Conservation (phyloP, 192 early-diverging fungal genomes). For the Linnemannia zychae region DNA sequence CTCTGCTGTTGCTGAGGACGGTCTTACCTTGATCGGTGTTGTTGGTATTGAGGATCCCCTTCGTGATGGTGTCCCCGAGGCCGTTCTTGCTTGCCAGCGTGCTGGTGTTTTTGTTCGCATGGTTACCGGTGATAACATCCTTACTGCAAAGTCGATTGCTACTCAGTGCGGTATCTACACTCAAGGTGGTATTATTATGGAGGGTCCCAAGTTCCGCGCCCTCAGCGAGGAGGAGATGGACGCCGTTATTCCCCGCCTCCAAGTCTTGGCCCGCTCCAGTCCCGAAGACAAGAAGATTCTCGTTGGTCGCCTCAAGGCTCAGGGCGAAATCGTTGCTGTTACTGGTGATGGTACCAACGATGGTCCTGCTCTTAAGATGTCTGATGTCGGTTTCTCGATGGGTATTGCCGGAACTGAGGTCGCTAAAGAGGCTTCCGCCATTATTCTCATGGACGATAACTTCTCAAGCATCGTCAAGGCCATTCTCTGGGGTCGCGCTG, state of each 20-base stretch:
- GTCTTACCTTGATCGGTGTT: conserved; percentile 84
- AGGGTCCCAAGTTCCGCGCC: conserved; percentile 93
- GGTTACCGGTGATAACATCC: conserved; percentile 97
- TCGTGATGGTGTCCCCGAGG: conserved; percentile 92
- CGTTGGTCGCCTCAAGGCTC: conserved; percentile 87
- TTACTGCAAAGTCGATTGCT: conserved; percentile 94
- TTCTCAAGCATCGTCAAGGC: conserved; percentile 97
- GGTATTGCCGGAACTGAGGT: conserved; percentile 99
- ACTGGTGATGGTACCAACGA: conserved; percentile 99
- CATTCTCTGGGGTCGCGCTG: conserved; percentile 96
- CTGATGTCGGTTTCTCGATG: conserved; percentile 98
- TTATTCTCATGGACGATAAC: conserved; percentile 98
- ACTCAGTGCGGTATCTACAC: conserved; percentile 92
- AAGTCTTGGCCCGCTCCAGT: conserved; percentile 93
- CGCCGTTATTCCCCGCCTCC: conserved; percentile 87
- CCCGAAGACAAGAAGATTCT: conserved; percentile 97
- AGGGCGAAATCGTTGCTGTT: conserved; percentile 96
- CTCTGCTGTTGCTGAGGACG: conserved; percentile 62
- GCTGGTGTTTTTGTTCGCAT: conserved; percentile 97
- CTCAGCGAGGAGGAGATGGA: conserved; percentile 89
- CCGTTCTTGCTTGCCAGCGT: conserved; percentile 86
- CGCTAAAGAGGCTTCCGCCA: conserved; percentile 97
- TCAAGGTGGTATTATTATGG: conserved; percentile 91
- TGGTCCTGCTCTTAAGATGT: conserved; percentile 90
- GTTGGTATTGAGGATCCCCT: conserved; percentile 98